phyloP scores from a whole-genome alignment of 2,329 filamentous ascomycete species.

The Aspergillus ibericus region DNA sequence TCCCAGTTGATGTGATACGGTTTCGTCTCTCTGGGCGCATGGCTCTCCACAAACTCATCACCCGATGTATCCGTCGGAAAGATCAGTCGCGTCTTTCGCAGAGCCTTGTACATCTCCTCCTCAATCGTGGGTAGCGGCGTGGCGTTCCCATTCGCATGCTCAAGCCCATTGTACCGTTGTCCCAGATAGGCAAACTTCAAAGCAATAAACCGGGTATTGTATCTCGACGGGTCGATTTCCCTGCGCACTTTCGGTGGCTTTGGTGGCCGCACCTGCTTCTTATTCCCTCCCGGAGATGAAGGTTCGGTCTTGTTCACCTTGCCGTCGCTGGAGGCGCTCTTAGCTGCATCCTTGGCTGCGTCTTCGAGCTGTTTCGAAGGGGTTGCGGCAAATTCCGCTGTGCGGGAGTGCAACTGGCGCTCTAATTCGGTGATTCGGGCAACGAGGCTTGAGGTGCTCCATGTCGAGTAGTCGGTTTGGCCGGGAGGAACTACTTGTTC shows the following conservation, averaged over 20 bases:
- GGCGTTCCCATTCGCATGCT: constrained; percentile 72
- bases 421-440: constrained; percentile 68
- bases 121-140: constrained; percentile 80
- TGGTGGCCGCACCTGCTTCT: constrained; percentile 27
- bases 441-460: constrained; percentile 69
- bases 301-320: constrained; percentile 20
- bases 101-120: constrained; percentile 88
- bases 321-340: constrained; percentile 7
- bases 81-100: constrained; percentile 79
- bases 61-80: constrained; percentile 59
- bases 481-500: constrained; percentile 9
- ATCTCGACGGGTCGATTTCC: constrained; percentile 74
- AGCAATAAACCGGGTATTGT: constrained; percentile 80
- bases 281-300: constrained; percentile 7
- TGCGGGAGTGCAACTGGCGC: constrained; percentile 58
- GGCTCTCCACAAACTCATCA: constrained; percentile 40
- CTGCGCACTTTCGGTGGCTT: constrained; percentile 42
- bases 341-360: background rate
- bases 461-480: constrained; percentile 59
- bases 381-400: constrained; percentile 32
- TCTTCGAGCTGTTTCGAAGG: constrained; percentile 2
- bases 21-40: constrained; percentile 41
- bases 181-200: constrained; percentile 94
- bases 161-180: constrained; percentile 87
- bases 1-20: constrained; percentile 68